These are phyloP conservation scores for Colletotrichum euphorbiae DNA, from an alignment of 2,329 filamentous ascomycete species.

Conservation along the genomic window DNA sequence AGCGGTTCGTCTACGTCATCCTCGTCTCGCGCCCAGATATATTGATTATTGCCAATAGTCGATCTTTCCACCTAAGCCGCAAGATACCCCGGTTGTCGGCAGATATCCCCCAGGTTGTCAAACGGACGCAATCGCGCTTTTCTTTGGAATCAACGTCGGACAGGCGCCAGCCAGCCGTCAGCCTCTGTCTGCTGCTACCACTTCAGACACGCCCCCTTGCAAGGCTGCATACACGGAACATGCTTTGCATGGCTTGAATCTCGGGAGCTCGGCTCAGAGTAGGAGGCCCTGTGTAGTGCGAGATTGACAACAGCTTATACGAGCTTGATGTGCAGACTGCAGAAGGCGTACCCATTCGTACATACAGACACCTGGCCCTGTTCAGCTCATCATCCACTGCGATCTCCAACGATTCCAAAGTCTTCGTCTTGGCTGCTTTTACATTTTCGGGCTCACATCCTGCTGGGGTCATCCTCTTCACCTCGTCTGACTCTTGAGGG, in stretches of 20 bases:
- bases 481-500: neutral
- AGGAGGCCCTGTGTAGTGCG: conserved; percentile 2
- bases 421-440: conserved; percentile 2
- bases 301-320: conserved; percentile 7
- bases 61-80: neutral
- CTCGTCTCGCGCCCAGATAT: conserved; percentile 11
- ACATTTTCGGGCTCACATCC: conserved; percentile 12
- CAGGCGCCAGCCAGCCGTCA: neutral
- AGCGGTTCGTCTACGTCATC: conserved; percentile 3
- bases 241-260: conserved; percentile 30
- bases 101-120: neutral
- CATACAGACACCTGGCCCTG: neutral
- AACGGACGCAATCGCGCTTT: neutral
- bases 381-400: conserved; percentile 18
- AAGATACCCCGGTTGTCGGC: neutral
- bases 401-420: neutral
- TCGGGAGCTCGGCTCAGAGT: conserved; percentile 21
- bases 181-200: neutral
- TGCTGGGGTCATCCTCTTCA: conserved; percentile 23
- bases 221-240: neutral
- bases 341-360: too few relatives aligned
- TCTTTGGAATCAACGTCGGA: neutral
- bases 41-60: conserved; percentile 30
- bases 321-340: neutral
- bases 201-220: neutral